These are phyloP conservation scores for Nothomitra cinnamomea DNA, from an alignment of 2,329 filamentous ascomycete genomes.

Conservation along the genomic window DNA sequence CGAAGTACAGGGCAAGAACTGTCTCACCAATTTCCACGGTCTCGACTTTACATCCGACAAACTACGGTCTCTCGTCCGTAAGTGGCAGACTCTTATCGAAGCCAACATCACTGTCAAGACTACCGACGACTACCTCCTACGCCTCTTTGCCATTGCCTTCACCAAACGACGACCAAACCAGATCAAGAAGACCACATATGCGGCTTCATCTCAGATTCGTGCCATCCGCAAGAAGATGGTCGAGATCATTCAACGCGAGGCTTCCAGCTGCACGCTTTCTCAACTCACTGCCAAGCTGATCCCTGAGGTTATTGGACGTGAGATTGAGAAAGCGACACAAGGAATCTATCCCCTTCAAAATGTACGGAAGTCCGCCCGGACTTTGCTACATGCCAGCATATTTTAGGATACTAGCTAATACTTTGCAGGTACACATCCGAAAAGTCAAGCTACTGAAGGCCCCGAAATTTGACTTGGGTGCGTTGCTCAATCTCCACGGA, in stretches of 20 bases:
- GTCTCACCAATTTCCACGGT: slow-evolving; percentile 99
- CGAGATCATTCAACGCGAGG: slow-evolving; percentile 96
- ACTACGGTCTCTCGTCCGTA: slow-evolving; percentile 95
- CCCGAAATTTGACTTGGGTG: slow-evolving; percentile 97
- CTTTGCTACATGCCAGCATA: background rate
- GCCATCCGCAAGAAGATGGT: slow-evolving; percentile 99
- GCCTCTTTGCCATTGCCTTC: slow-evolving; percentile 97
- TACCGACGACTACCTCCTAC: slow-evolving; percentile 98
- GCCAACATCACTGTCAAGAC: slow-evolving; percentile 99
- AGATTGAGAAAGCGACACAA: slow-evolving; percentile 99
- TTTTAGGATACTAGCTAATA: slow-evolving; percentile 6
- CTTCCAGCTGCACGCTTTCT: slow-evolving; percentile 79
- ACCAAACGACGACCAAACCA: slow-evolving; percentile 98
- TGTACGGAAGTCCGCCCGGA: slow-evolving; percentile 34
- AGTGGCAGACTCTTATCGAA: slow-evolving; percentile 99
- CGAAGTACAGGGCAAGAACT: slow-evolving; percentile 99
- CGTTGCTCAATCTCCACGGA: slow-evolving; percentile 90
- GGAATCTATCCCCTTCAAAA: slow-evolving; percentile 99
- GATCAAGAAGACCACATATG: slow-evolving; percentile 99
- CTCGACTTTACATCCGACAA: slow-evolving; percentile 99
- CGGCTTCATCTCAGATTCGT: slow-evolving; percentile 89
- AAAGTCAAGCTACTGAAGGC: slow-evolving; percentile 99
- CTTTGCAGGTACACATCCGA: slow-evolving; percentile 81
- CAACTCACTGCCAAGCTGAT: slow-evolving; percentile 98
- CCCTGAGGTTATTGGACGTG: slow-evolving; percentile 96